Evolutionary conservation across 768 basidiomycete genomes (phyloP).

Genomic region (Podaxis sp.): DNA sequence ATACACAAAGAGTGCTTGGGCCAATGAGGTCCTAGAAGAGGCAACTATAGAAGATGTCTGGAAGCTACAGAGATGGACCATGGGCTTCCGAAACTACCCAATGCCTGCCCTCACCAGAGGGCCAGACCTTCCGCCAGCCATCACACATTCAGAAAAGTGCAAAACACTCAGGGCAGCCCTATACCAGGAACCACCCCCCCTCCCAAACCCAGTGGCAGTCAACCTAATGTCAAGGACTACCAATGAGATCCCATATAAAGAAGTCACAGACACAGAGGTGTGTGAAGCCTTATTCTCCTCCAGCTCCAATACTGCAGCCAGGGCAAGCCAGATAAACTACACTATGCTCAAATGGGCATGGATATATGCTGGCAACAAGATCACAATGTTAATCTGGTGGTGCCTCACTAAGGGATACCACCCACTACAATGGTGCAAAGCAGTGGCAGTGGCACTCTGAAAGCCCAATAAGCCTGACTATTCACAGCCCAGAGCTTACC

Average conservation of each 20-base stretch:
- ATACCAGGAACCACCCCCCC: no score
- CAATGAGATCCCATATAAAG: conserved; percentile 19
- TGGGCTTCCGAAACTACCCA: no score
- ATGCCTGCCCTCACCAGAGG: no score
- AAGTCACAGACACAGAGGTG: conserved; percentile 23
- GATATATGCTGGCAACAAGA: conserved; percentile 3
- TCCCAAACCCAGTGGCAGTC: not conserved
- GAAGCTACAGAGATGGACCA: no score
- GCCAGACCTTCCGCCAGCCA: no score
- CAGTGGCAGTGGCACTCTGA: conserved; percentile 29
- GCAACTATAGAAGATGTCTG: no score
- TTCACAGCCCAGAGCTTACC: conserved; percentile 31
- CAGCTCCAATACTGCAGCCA: conserved; percentile 25
- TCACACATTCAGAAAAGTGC: no score
- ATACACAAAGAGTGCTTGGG: no score
- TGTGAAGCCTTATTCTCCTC: conserved; percentile 20
- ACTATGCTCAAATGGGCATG: conserved; percentile 27
- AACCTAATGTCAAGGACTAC: conserved; percentile 7
- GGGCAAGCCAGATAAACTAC: conserved; percentile 25
- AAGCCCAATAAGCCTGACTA: conserved; percentile 39
- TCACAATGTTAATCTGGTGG: conserved; percentile 16
- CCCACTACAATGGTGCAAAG: conserved; percentile 24
- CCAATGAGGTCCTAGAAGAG: no score
- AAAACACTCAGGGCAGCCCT: no score
- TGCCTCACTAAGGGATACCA: conserved; percentile 26